These are phyloP conservation scores for Globisporangium nagaii DNA, from an alignment of 352 stramenopile species.

Conservation along the genomic window DNA sequence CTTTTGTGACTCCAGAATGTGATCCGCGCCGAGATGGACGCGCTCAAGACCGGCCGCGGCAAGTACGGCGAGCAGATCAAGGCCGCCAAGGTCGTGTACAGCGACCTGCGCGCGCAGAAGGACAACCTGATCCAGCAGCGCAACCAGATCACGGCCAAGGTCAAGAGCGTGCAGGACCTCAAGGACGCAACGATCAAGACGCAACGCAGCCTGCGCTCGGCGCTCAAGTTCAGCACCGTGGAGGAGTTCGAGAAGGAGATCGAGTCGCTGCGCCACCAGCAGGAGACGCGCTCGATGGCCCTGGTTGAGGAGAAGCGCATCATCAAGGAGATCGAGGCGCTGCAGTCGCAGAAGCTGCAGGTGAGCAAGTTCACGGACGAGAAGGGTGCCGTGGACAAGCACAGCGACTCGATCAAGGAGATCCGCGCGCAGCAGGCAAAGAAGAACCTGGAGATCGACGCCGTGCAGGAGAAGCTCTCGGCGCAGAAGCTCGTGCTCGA, in stretches of 20 bases:
- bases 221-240: constrained; percentile 84
- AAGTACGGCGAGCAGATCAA: constrained; percentile 87
- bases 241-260: constrained; percentile 93
- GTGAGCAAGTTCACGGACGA: constrained; percentile 80
- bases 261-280: constrained; percentile 75
- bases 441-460: constrained; percentile 95
- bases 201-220: constrained; percentile 49
- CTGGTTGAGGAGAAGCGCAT: constrained; percentile 96
- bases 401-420: constrained; percentile 79
- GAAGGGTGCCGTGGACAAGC: constrained; percentile 75
- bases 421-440: constrained; percentile 61
- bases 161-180: constrained; percentile 77
- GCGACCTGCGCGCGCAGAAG: constrained; percentile 77
- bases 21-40: constrained; percentile 73
- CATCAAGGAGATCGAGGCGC: constrained; percentile 95
- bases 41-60: constrained; percentile 71
- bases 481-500: constrained; percentile 86
- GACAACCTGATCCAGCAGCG: constrained; percentile 84
- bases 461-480: constrained; percentile 90
- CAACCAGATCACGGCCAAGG: constrained; percentile 76
- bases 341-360: constrained; percentile 88
- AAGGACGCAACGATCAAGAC: constrained; percentile 74
- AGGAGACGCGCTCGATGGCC: constrained; percentile 96
- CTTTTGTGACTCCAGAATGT: constrained; percentile 23
- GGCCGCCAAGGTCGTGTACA: constrained; percentile 79